phyloP scores from a whole-genome alignment of 148 eudicot species.

The Persicaria maculosa region DNA sequence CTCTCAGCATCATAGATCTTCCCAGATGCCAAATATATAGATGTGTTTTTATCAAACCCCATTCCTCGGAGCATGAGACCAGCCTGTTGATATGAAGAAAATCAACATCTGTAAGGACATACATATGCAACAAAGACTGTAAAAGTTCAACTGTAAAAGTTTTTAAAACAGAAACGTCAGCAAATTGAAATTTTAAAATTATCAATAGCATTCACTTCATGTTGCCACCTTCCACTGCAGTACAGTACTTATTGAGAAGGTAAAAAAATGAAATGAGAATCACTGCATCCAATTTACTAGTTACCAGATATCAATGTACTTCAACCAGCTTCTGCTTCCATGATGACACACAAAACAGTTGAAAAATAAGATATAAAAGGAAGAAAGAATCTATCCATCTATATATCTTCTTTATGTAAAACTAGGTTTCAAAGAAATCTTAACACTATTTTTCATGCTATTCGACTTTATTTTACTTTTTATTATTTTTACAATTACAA shows the following conservation, averaged over 20 bases:
- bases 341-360: not conserved
- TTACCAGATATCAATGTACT: not conserved
- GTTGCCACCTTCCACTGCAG: too few relatives aligned
- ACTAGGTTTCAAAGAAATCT: too few relatives aligned
- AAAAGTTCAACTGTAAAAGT: not conserved
- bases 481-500: too few relatives aligned
- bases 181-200: not conserved
- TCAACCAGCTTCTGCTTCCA: not conserved
- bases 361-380: not conserved
- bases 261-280: not conserved
- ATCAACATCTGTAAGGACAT: not conserved
- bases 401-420: too few relatives aligned
- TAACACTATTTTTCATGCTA: too few relatives aligned
- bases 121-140: not conserved
- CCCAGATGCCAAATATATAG: constrained; percentile 91
- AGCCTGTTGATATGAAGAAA: constrained; percentile 45
- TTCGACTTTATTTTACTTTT: too few relatives aligned
- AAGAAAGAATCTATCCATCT: too few relatives aligned
- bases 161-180: not conserved
- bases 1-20: constrained; percentile 87
- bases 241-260: not conserved
- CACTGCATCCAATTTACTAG: not conserved
- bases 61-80: constrained; percentile 98
- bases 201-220: not conserved
- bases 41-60: constrained; percentile 84